Conservation (phyloP, 306 rosid species). For the Elaeagnus macrophylla region DNA sequence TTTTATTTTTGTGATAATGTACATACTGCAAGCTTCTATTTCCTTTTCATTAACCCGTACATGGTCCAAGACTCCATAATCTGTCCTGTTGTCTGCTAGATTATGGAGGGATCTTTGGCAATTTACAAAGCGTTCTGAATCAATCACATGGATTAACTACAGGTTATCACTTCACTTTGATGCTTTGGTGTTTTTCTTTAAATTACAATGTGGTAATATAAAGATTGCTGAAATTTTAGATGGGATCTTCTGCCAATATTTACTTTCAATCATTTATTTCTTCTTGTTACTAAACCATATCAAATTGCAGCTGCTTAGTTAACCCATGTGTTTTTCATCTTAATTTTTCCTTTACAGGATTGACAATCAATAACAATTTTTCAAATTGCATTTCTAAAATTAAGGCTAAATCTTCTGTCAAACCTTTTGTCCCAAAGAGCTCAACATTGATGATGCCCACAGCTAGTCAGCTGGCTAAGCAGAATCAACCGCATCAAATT, state of each 20-base stretch:
- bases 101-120: constrained; percentile 39
- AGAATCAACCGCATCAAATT: constrained; percentile 33
- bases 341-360: constrained; percentile 33
- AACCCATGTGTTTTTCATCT: not conserved
- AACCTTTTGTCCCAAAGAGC: constrained; percentile 33
- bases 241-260: not conserved
- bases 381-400: constrained; percentile 22
- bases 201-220: not conserved
- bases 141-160: constrained; percentile 36
- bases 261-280: not conserved
- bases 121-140: constrained; percentile 27
- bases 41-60: not conserved
- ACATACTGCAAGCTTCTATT: not conserved
- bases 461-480: constrained; percentile 91
- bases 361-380: constrained; percentile 36
- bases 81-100: constrained; percentile 20
- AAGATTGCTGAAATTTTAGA: not conserved
- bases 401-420: constrained; percentile 31
- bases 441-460: constrained; percentile 94
- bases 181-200: not conserved
- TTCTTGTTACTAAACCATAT: not conserved
- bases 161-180: constrained; percentile 32
- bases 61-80: not conserved
- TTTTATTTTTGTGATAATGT: not conserved
- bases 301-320: not conserved